Base-by-base conservation (phyloP, 352 stramenopile species). In the Bremia lactucae region DNA sequence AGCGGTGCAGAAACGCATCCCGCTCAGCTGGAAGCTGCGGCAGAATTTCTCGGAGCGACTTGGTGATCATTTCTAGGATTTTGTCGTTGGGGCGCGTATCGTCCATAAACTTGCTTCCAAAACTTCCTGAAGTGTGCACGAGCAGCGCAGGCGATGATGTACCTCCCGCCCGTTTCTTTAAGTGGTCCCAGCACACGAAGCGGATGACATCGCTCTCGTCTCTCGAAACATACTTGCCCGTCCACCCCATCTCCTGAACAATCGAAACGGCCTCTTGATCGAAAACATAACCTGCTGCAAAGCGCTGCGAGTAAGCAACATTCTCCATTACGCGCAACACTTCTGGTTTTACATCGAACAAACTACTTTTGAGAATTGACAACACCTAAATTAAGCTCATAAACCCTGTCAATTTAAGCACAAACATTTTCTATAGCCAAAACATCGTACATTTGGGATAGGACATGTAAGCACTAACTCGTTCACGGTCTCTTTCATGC, bases 141-240 rank as follows among this genome's bases (percentile, higher is more conserved):
- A 87, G 48, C 34, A 87, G 44, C 19, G 70, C 38, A 6, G 51
- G 38, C 1, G 23, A 37, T 2, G 40, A 43, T 23, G 45, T 29
- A 2, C 37, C 14, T 6, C 35, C 18, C 5, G 63, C 28, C 25
- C 83, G 83, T 23, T 87, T 85, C 52, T 87, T 87, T 8, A 78
- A 43, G 26, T 80, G 73, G 49, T 87, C 75, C 72, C 75, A 87
- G 49, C 72, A 87, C 25, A 87, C 36, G 44, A 79, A 87, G n/a
- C 70, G 75, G 20, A 87, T 62, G 36, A 83, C 50, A 18, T 80
- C 62, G 31, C 80, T 76, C 41, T 85, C 65, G 19, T 69, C 57
- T 1, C 36, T 28, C 2, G 59, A 36, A 8, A 85, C 55, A 46
- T 84, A 87, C 49, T 77, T 83, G 46, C 63, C 63, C 14, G 64